Percentiles rank a stretch among this genome's conserved stretches.
phyloP scores from a whole-genome alignment of 495 filamentous ascomycete genomes.

The Neurospora sp. region DNA sequence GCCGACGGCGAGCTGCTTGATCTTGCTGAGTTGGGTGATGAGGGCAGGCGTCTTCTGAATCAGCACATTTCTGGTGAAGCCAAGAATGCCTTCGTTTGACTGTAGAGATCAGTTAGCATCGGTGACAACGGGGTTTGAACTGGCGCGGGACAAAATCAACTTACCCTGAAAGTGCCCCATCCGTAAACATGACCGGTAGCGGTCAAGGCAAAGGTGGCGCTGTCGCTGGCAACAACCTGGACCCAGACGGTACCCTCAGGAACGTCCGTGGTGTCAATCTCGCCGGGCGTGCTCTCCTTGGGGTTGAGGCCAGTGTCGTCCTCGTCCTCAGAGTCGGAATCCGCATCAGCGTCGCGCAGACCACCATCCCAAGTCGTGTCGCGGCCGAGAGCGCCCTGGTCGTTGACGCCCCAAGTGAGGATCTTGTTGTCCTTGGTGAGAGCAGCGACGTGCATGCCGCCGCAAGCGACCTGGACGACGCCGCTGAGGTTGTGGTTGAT shows the following conservation, averaged over 20 bases:
- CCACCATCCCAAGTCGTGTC: conserved; percentile 46
- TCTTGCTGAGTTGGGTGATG: conserved; percentile 46
- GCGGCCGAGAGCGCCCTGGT: conserved; percentile 55
- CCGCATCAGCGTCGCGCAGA: conserved; percentile 49
- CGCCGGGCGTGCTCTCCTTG: conserved; percentile 48
- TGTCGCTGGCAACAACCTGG: conserved; percentile 55
- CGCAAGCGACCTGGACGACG: conserved; percentile 52
- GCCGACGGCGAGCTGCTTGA: conserved; percentile 51
- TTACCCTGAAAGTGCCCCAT: conserved; percentile 62
- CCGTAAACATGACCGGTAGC: conserved; percentile 53
- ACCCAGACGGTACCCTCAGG: conserved; percentile 45
- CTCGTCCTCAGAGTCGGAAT: conserved; percentile 31
- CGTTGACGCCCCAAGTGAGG: conserved; percentile 62
- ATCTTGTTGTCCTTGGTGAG: conserved; percentile 57
- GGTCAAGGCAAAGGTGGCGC: conserved; percentile 54
- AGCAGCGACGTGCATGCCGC: conserved; percentile 55
- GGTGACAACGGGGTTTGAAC: background rate
- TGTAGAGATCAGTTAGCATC: conserved; percentile 15
- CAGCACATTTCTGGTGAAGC: conserved; percentile 41
- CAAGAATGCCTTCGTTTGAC: conserved; percentile 55
- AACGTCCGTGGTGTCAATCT: conserved; percentile 34
- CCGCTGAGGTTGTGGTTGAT: conserved; percentile 43
- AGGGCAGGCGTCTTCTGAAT: conserved; percentile 27
- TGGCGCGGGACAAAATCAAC: conserved; percentile 7
- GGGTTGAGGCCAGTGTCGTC: conserved; percentile 45